A percentile compares a stretch with the other conserved stretches of the same genome.
phyloP scores from a whole-genome alignment of 345 rosid genomes.

The Nephelium lappaceum region DNA sequence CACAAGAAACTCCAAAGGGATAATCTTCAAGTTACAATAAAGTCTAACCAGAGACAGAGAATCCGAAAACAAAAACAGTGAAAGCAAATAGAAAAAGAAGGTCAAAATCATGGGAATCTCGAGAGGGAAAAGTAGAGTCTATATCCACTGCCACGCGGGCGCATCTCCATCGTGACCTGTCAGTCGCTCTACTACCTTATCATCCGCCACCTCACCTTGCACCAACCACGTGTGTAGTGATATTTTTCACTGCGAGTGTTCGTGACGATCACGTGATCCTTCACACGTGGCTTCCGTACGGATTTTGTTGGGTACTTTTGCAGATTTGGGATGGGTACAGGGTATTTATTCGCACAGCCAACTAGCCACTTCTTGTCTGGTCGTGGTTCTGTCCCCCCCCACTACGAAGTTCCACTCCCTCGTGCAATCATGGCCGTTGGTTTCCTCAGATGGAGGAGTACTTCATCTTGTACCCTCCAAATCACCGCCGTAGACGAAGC shows the following conservation, averaged over 20 bases:
- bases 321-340: neutral
- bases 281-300: conserved; percentile 24
- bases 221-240: conserved; percentile 32
- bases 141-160: conserved; percentile 28
- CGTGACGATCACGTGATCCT: conserved; percentile 29
- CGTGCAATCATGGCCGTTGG: conserved; percentile 4
- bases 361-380: neutral
- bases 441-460: neutral
- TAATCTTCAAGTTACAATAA: conserved; percentile 10
- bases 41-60: neutral
- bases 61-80: neutral
- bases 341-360: conserved; percentile 20
- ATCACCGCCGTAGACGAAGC: neutral
- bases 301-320: neutral
- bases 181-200: neutral
- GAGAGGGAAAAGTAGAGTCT: neutral
- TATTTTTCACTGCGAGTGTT: neutral
- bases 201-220: conserved; percentile 20
- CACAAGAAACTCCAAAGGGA: neutral
- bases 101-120: conserved; percentile 30
- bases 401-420: neutral
- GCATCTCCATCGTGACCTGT: conserved; percentile 12
- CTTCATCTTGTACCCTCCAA: too few relatives aligned
- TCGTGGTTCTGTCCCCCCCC: neutral
- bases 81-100: neutral